These are phyloP conservation scores for Camellia lanceoleosa DNA, from an alignment of 148 eudicot genomes.

Conservation along the genomic window DNA sequence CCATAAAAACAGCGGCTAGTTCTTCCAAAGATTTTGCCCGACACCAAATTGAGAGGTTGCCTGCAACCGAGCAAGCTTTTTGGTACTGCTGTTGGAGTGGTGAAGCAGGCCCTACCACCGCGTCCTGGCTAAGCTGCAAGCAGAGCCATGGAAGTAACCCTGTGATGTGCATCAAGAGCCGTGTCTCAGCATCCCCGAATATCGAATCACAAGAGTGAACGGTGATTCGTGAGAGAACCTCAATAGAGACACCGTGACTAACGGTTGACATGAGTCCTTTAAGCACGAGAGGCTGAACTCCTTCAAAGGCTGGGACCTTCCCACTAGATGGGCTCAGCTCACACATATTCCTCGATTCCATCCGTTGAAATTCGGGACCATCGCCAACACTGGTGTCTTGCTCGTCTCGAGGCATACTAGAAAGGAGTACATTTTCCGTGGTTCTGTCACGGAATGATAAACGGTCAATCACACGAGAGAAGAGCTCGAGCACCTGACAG, in stretches of 20 bases:
- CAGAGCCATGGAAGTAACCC: slow-evolving; percentile 99
- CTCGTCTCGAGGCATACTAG: slow-evolving; percentile 98
- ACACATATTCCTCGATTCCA: slow-evolving; percentile 53
- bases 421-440: slow-evolving; percentile 91
- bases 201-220: slow-evolving; percentile 91
- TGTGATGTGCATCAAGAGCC: slow-evolving; percentile 91
- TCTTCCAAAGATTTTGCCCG: slow-evolving; percentile 78
- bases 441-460: slow-evolving; percentile 88
- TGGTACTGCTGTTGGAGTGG: slow-evolving; percentile 71
- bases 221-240: slow-evolving; percentile 89
- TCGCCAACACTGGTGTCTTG: slow-evolving; percentile 63
- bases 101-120: slow-evolving; percentile 50
- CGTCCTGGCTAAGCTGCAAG: slow-evolving; percentile 78
- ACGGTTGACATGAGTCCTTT: slow-evolving; percentile 94
- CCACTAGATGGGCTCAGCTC: slow-evolving; percentile 44
- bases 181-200: slow-evolving; percentile 85
- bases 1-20: slow-evolving; percentile 73
- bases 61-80: slow-evolving; percentile 86
- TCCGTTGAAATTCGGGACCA: slow-evolving; percentile 58
- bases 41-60: slow-evolving; percentile 86
- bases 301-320: slow-evolving; percentile 91
- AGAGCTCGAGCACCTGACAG: slow-evolving; percentile 97
- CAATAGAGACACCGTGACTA: slow-evolving; percentile 82
- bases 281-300: slow-evolving; percentile 95
- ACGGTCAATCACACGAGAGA: slow-evolving; percentile 89